Evolutionary conservation across 1,284 basidiomycete species (phyloP), one percentile per base, ranked within the genome.

Genomic region (Melampsora americana): DNA sequence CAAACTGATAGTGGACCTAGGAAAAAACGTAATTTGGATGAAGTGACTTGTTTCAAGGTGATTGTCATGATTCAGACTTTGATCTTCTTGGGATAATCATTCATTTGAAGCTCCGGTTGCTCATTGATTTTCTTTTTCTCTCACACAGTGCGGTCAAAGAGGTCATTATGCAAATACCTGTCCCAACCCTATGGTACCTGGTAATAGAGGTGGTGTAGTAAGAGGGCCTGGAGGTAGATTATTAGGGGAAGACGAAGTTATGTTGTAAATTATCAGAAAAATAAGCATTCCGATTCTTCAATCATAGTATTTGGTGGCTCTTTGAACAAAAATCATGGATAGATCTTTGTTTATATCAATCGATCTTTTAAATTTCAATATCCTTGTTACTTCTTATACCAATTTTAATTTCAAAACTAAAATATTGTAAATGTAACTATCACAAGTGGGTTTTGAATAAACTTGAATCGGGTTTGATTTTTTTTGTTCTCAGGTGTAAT

Each of bases 101-200:
- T n/a, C n/a, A 28, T 16, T 20, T 23, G 7, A 16, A 39, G 23
- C 44, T 20, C 11, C 28, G 18, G n/a, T 48, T 6, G 48, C 12
- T 26, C 9, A 53, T 35, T 50, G 26, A 16, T 73, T 20, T 35
- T 48, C n/a, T 53, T 32, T 50, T 35, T 53, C 20, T 50, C 0
- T 66, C 46, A 20, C 71, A 66, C 79, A 92, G 90, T 93, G 92
- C 80, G 91, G 91, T 66, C 90, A 93, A 83, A 90, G 90, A 80
- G 93, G 93, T 0, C 93, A 96, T 82, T 95, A 95, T 81, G 93
- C 93, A n/a, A 95, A 95, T 82, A 89, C 91, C 79, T 95, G 93
- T 84, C 87, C 90, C 76, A 92, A 93, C 84, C 85, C 90, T 77
- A 91, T 91, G 82, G 88, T 91, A 44, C 91, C 91, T 76, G 90